Percentiles rank a stretch among this genome's conserved stretches.
Evolutionary conservation across 495 filamentous ascomycete species (phyloP).

Genomic region (Aspergillus wentii): DNA sequence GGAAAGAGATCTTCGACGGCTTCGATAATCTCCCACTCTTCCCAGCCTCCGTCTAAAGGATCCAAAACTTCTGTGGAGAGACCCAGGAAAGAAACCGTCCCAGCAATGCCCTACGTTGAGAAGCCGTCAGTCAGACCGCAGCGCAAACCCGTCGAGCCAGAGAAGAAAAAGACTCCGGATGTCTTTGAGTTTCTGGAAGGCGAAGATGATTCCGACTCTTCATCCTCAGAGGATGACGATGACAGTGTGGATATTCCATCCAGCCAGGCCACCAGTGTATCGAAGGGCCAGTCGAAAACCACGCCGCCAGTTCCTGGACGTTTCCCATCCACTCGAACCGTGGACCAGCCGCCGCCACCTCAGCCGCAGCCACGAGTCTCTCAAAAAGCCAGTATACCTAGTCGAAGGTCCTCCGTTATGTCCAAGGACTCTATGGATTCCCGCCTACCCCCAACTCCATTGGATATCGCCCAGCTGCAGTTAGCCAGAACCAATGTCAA

Average conservation of each 20-base stretch:
- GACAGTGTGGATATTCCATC: constrained; percentile 6
- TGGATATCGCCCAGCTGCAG: constrained; percentile 22
- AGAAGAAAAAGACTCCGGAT: constrained; percentile 24
- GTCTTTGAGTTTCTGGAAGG: constrained; percentile 41
- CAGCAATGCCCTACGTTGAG: constrained; percentile 11
- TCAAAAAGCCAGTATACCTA: constrained; percentile 11
- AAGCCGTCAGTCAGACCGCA: constrained; percentile 8
- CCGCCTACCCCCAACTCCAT: constrained; percentile 16
- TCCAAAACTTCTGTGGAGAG: constrained; percentile 18
- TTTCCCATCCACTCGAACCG: too few species aligned
- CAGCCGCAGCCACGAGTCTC: too few species aligned
- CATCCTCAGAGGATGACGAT: constrained; percentile 15
- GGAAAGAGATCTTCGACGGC: constrained; percentile 21
- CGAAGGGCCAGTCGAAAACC: constrained; percentile 5
- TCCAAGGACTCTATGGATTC: constrained; percentile 20
- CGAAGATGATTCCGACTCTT: constrained; percentile 15
- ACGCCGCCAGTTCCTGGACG: constrained; percentile 6
- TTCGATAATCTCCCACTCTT: constrained; percentile 23
- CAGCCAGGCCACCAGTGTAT: not conserved
- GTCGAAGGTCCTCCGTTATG: constrained; percentile 17
- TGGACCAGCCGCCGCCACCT: too few species aligned
- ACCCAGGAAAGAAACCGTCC: constrained; percentile 12
- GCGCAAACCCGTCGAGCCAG: constrained; percentile 13
- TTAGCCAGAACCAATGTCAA: constrained; percentile 16
- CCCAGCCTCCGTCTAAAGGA: constrained; percentile 9